Percentiles rank a stretch among this genome's conserved stretches.
These are phyloP conservation scores for Arabidopsis arenosa DNA, from an alignment of 345 rosid genomes.

Conservation along the genomic window DNA sequence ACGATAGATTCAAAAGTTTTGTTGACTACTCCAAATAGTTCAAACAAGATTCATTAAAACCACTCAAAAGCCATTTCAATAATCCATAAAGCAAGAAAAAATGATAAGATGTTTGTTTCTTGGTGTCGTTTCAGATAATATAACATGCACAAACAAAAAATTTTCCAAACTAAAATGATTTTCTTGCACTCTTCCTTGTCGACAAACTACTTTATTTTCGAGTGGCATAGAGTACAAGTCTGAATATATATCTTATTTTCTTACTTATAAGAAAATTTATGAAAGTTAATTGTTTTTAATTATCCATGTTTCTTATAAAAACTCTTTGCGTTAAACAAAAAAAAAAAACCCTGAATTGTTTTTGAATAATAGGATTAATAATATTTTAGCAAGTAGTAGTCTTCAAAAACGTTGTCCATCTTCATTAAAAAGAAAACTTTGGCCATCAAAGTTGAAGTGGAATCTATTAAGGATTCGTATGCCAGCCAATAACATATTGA, in stretches of 20 bases:
- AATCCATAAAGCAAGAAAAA: constrained; percentile 31
- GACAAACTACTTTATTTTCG: constrained; percentile 36
- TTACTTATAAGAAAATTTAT: not conserved
- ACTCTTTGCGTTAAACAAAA: not conserved
- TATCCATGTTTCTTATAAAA: not conserved
- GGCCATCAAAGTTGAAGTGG: constrained; percentile 1
- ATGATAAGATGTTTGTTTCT: constrained; percentile 42
- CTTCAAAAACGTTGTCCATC: not conserved
- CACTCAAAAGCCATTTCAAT: constrained; percentile 39
- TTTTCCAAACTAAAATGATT: constrained; percentile 34
- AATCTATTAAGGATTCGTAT: constrained; percentile 25
- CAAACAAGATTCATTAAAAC: constrained; percentile 14
- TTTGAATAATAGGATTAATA: not conserved
- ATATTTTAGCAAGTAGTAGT: not conserved
- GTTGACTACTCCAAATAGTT: constrained; percentile 39
- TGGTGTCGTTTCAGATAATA: constrained; percentile 44
- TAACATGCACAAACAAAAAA: constrained; percentile 25
- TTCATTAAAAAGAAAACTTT: not conserved
- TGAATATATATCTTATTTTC: constrained; percentile 19
- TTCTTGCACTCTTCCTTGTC: constrained; percentile 43
- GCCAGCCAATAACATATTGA: not conserved
- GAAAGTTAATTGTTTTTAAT: not conserved
- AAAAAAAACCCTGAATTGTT: no score
- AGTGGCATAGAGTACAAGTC: constrained; percentile 21
- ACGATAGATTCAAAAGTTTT: constrained; percentile 34